phyloP scores from a whole-genome alignment of 1,139 yeast species.

The Geotrichum phurueaensis region DNA sequence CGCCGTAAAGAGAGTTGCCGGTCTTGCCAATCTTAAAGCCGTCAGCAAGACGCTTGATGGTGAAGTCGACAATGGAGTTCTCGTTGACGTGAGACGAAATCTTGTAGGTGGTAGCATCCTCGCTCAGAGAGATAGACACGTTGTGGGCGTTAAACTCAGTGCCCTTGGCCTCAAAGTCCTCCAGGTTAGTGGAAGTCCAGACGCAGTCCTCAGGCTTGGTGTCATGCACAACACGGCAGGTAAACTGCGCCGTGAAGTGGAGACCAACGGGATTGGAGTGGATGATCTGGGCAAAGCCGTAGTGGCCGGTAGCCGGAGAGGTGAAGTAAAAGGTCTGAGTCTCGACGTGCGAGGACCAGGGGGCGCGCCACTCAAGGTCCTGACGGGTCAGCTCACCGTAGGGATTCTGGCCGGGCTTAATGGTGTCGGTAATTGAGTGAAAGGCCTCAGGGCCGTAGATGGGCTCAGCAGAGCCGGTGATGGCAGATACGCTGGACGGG shows the following conservation, averaged over 20 bases:
- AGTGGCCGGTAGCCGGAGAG: constrained; percentile 53
- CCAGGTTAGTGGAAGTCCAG: constrained; percentile 90
- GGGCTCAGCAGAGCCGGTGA: constrained; percentile 96
- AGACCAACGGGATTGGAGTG: constrained; percentile 88
- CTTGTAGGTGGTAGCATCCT: constrained; percentile 50
- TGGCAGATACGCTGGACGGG: constrained; percentile 57
- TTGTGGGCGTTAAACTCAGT: constrained; percentile 70
- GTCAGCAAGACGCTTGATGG: constrained; percentile 48
- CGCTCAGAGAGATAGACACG: constrained; percentile 55
- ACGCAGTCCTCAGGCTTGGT: constrained; percentile 46
- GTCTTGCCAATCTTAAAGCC: constrained; percentile 89
- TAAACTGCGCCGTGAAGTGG: constrained; percentile 90
- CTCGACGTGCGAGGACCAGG: constrained; percentile 83
- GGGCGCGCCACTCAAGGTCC: constrained; percentile 72
- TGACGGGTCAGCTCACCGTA: constrained; percentile 49
- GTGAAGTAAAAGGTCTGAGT: constrained; percentile 88
- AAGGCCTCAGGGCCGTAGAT: constrained; percentile 91
- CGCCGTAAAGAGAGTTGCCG: constrained; percentile 79
- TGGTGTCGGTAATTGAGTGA: constrained; percentile 67
- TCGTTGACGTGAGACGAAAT: constrained; percentile 62
- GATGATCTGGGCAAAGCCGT: constrained; percentile 89
- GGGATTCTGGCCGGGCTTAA: constrained; percentile 47
- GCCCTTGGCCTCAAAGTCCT: constrained; percentile 72
- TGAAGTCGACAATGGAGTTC: constrained; percentile 69
- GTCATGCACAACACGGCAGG: constrained; percentile 68